Percentiles rank a stretch among this genome's conserved stretches.
These are phyloP conservation scores for Acorus gramineus DNA, from an alignment of 106 monocot species.

Conservation along the genomic window DNA sequence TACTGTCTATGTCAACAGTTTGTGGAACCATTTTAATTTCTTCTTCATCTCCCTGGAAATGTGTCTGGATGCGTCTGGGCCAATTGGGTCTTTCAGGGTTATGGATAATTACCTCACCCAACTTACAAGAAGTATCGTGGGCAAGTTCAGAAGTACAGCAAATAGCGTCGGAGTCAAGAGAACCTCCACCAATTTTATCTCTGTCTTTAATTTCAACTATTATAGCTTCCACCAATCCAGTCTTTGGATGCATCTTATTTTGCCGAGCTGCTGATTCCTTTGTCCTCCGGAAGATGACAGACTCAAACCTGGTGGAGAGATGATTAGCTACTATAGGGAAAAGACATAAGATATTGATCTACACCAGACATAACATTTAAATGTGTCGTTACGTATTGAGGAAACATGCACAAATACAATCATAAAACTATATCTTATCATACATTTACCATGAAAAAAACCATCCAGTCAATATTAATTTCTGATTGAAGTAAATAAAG, in stretches of 20 bases:
- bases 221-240: conserved; percentile 94
- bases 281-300: conserved; percentile 61
- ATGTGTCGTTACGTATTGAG: conserved; percentile 1
- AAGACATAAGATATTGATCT: not conserved
- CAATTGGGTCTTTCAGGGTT: conserved; percentile 55
- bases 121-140: conserved; percentile 41
- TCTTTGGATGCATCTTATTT: conserved; percentile 69
- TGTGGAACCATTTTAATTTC: conserved; percentile 52
- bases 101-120: conserved; percentile 83
- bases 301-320: conserved; percentile 55
- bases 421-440: not conserved
- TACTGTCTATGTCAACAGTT: conserved; percentile 44
- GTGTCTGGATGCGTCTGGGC: conserved; percentile 87
- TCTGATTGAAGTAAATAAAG: too few species aligned
- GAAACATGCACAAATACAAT: not conserved
- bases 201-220: conserved; percentile 87
- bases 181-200: conserved; percentile 74
- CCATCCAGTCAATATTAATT: too few species aligned
- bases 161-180: conserved; percentile 64
- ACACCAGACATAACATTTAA: not conserved
- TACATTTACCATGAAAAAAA: too few species aligned
- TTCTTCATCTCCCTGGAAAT: conserved; percentile 68
- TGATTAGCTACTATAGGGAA: not conserved
- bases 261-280: conserved; percentile 66
- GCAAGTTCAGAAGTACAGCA: conserved; percentile 60